A percentile compares a stretch with the other conserved stretches of the same genome.
phyloP scores from a whole-genome alignment of 495 filamentous ascomycete genomes.

The Daldinia caldariorum region DNA sequence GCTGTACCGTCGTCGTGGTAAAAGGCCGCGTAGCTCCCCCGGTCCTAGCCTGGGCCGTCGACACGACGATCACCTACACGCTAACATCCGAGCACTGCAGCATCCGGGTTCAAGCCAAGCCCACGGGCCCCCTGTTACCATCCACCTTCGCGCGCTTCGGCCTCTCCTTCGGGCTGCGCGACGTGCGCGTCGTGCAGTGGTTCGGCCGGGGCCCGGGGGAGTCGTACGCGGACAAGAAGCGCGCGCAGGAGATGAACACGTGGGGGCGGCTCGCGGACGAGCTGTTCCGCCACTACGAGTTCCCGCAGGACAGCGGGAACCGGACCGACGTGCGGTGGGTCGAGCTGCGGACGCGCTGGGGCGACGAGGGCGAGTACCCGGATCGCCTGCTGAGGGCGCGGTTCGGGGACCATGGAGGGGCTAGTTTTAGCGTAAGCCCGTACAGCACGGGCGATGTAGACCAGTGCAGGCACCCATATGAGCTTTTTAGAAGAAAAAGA shows the following conservation, averaged over 20 bases:
- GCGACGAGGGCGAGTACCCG: conserved; percentile 45
- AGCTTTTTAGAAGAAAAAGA: conserved; percentile 58
- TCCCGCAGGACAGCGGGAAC: conserved; percentile 73
- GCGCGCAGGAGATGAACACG: conserved; percentile 63
- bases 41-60: conserved; percentile 69
- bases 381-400: conserved; percentile 49
- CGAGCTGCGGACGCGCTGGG: conserved; percentile 50
- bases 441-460: conserved; percentile 66
- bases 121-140: conserved; percentile 55
- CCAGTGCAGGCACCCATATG: conserved; percentile 65
- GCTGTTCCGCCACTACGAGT: conserved; percentile 68
- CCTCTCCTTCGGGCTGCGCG: conserved; percentile 58
- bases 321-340: conserved; percentile 71
- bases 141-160: conserved; percentile 69
- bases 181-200: conserved; percentile 61
- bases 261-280: conserved; percentile 57
- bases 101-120: conserved; percentile 57
- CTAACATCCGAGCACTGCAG: conserved; percentile 56
- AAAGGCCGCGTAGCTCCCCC: conserved; percentile 65
- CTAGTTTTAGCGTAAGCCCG: conserved; percentile 63
- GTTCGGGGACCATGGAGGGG: conserved; percentile 54
- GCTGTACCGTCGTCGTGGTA: conserved; percentile 52
- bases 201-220: conserved; percentile 73
- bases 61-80: conserved; percentile 63
- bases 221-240: conserved; percentile 70